These are phyloP conservation scores for Globisporangium parvum DNA, from an alignment of 352 stramenopile species.

Conservation along the genomic window DNA sequence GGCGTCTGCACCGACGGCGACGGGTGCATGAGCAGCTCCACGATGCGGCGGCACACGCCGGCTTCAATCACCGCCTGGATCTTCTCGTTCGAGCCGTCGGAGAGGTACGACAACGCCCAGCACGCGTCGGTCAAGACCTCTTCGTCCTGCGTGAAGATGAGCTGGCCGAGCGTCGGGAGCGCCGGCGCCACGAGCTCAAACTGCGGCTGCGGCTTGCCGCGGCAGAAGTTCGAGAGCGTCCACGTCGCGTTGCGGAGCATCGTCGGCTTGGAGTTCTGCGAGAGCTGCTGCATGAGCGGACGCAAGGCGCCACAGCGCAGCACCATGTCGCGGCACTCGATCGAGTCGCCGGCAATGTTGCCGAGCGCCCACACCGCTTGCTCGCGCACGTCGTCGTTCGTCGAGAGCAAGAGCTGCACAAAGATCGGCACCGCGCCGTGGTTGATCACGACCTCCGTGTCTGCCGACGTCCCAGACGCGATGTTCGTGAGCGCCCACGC, in stretches of 20 bases:
- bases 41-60: constrained; percentile 93
- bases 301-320: constrained; percentile 93
- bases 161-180: constrained; percentile 93
- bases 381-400: constrained; percentile 97
- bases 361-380: constrained; percentile 97
- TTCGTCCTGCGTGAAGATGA: constrained; percentile 97
- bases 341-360: constrained; percentile 99
- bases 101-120: constrained; percentile 98
- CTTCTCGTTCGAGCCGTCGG: constrained; percentile 98
- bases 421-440: constrained; percentile 96
- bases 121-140: constrained; percentile 99
- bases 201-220: constrained; percentile 89
- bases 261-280: constrained; percentile 87
- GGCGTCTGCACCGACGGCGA: constrained; percentile 82
- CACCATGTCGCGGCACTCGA: constrained; percentile 95
- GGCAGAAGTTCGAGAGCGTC: constrained; percentile 99
- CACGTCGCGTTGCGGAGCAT: constrained; percentile 99
- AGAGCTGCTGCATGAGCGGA: constrained; percentile 92
- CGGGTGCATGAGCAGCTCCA: constrained; percentile 92
- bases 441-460: constrained; percentile 98
- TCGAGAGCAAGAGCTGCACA: constrained; percentile 92
- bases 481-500: constrained; percentile 99
- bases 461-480: constrained; percentile 95
- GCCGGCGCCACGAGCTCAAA: constrained; percentile 93
- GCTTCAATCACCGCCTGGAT: constrained; percentile 98